Base-by-base conservation (phyloP, 2,329 filamentous ascomycete species). In the Dactylonectria estremocensis region DNA sequence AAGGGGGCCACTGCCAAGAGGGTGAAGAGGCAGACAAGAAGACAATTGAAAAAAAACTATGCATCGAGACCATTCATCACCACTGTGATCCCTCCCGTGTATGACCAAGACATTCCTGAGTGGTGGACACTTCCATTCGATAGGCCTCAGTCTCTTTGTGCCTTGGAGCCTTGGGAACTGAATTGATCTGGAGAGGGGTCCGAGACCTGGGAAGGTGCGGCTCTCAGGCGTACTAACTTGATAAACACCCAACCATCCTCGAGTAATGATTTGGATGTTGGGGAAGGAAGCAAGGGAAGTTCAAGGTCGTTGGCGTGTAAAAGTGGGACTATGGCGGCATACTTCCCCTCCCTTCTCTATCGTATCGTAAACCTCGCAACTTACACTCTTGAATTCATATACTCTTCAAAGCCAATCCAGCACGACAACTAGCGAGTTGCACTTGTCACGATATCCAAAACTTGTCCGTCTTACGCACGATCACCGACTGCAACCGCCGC, bases 321-420 rank as follows among this genome's bases (percentile, higher is more conserved):
- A 74, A 76, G 73, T 76, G 73, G 73, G 72, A 66, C 72, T 56
- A 61, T 67, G 61, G 64, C 63, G 70, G 64, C 66, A 74, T 75
- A 40, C 9, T 72, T 61, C 65, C 72, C 68, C 70, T 68, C 71
- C 60, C 67, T 55, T 55, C 31, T 28, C 20, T 43, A 49, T 14
- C 31, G 56, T 40, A 53, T 61, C 28, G 53, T 31, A 9, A 58
- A 61, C 45, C 50, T 49, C 37, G 66, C 52, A 33, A 33, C 28
- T 48, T 53, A 31, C 61, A 46, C 43, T 28, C 24, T 28, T 28
- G 24, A 4, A 28, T 28, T 28, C 7, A 28, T 28, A 28, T 28
- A 7, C 24, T 49, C 35, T 49, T 64, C 49, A 31, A 28, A 16
- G n/a, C 10, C 16, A 28, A 18, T 10, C 43, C 16, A 31, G n/a